phyloP scores from a whole-genome alignment of 352 stramenopile species.

The Phytophthora cactorum region DNA sequence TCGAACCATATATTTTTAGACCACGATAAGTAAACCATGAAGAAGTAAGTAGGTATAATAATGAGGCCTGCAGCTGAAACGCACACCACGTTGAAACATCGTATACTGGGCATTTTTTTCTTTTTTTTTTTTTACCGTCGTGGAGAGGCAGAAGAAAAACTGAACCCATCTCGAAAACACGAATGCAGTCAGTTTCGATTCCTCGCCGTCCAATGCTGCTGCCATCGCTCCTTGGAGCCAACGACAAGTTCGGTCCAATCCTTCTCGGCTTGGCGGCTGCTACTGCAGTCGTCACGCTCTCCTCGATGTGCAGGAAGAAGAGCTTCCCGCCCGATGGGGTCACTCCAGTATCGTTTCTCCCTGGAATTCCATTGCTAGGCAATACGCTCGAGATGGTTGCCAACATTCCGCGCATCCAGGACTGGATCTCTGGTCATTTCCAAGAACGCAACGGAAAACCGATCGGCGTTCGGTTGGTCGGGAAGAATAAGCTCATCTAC shows the following conservation, averaged over 20 bases:
- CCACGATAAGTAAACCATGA: too few species aligned
- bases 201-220: constrained; percentile 2
- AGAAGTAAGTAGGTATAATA: too few species aligned
- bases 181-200: not conserved
- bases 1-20: too few species aligned
- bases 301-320: not conserved
- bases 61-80: too few species aligned
- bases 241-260: not conserved
- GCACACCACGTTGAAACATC: too few species aligned
- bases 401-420: constrained; percentile 36
- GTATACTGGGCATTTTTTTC: too few species aligned
- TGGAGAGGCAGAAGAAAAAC: not conserved
- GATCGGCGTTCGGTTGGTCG: constrained; percentile 16
- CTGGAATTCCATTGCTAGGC: constrained; percentile 17
- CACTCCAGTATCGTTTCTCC: constrained; percentile 6
- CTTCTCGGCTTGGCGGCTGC: constrained; percentile 1
- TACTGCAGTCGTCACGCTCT: constrained; percentile 3
- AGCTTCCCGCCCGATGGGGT: not conserved
- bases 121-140: too few species aligned
- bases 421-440: constrained; percentile 32
- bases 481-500: constrained; percentile 25
- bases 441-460: constrained; percentile 8
- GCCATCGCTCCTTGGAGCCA: constrained; percentile 2
- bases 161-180: not conserved
- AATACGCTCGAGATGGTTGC: constrained; percentile 28